Base-by-base conservation (phyloP, 2,329 filamentous ascomycete species). In the Sclerotinia nivalis region DNA sequence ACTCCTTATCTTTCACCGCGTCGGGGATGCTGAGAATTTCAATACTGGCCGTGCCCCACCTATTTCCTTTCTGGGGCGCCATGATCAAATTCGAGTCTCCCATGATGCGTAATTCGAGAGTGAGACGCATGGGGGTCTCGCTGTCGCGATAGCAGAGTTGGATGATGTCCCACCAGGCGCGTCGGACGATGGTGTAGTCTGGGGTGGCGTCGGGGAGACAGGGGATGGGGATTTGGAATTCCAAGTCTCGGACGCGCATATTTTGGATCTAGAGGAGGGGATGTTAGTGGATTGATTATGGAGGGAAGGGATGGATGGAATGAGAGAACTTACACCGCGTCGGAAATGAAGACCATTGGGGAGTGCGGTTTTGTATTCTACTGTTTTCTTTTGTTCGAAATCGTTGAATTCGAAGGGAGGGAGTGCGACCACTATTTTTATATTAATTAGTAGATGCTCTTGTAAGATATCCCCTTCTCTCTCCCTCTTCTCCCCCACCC, bases 141-240 rank as follows among this genome's bases (percentile, higher is more conserved):
- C 74, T 73, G 59, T 80, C 75, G 54, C 77, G 73, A 71, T 84
- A 84, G n/a, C 80, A 80, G 1, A 80, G 77, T 8, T 81, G 78
- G 71, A 85, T 84, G 20, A 81, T 82, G 68, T 84, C 83, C 83
- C 83, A 85, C 83, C 83, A 85, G 0, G 83, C 83, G 6, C 79
- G 78, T 66, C 82, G 82, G 1, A 84, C 80, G 28, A 81, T 75
- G 15, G 75, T 77, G 73, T 80, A 83, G 76, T 85, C 83, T 1
- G 80, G 78, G 1, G 66, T 31, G 1, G 6, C 7, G 49, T 55
- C 18, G 20, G 79, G 75, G 18, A 76, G 73, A 0, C 79, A 75
- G 7, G 80, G 81, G 7, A 84, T 77, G 0, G 83, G 83, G 40
- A 84, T 83, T 72, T 83, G 79, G 45, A 83, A 78, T 71, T 83